phyloP scores from a whole-genome alignment of 225 moss, liverwort and hornwort genomes.

The Bryum argenteum region DNA sequence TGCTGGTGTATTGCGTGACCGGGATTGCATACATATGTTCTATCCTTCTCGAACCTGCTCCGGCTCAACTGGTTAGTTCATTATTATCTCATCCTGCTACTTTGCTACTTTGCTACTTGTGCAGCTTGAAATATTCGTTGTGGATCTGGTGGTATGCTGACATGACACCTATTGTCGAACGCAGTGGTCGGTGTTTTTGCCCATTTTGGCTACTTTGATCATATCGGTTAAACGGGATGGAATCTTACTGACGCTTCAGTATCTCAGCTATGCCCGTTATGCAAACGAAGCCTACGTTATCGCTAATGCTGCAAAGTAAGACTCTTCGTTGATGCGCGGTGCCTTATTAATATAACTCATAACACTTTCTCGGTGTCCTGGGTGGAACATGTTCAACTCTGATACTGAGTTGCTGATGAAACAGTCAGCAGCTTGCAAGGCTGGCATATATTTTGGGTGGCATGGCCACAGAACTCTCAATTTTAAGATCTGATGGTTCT shows the following conservation, averaged over 20 bases:
- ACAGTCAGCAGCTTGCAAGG: neutral
- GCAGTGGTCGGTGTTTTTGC: constrained; percentile 73
- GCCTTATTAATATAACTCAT: too few species aligned
- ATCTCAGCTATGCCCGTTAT: constrained; percentile 59
- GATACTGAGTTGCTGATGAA: neutral
- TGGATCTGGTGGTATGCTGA: constrained; percentile 15
- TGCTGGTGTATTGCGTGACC: constrained; percentile 76
- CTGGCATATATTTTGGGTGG: neutral
- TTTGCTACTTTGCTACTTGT: neutral
- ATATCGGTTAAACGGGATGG: constrained; percentile 47
- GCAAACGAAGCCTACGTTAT: constrained; percentile 63
- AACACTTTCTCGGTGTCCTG: neutral
- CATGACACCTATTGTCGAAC: constrained; percentile 12
- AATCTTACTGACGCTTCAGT: constrained; percentile 43
- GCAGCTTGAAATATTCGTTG: neutral
- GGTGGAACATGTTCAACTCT: neutral
- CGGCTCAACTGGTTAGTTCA: constrained; percentile 77
- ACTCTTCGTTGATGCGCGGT: neutral
- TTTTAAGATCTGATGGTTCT: constrained; percentile 3
- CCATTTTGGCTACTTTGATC: constrained; percentile 63
- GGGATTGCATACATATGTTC: constrained; percentile 82
- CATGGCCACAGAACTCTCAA: neutral
- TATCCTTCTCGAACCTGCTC: constrained; percentile 74
- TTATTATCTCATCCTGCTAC: neutral
- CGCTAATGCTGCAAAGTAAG: constrained; percentile 54